Base-by-base conservation (phyloP, 306 rosid species). In the Gillenia trifoliata region DNA sequence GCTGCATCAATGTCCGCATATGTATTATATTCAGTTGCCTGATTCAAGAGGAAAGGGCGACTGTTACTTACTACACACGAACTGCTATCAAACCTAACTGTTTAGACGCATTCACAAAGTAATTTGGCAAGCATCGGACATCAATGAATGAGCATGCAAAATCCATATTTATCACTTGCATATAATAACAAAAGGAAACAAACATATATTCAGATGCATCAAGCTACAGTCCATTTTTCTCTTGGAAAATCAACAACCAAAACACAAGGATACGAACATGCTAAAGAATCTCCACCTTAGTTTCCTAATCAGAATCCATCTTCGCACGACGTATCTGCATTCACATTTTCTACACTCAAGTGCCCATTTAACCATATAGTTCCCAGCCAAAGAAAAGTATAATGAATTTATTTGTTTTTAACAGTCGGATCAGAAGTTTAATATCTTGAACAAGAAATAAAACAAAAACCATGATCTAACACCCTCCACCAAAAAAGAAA, bases 1-100 rank as follows among this genome's bases (percentile, higher is more conserved):
- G 93, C 97, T 70, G 97, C 96, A 73, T 89, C 96, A 75, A 93
- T 91, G 87, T 93, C 97, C 52, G 97, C 89, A 80, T 93, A 93
- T 45, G 98, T 93, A 78, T 93, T 93, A 86, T 30, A 91, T 81
- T 93, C 98, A 79, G 92, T 85, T 71, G 98, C 93, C 97, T 93
- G 96, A 85, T 86, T 80, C 85, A 84, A 81, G 77, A 84, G 74
- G 73, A 79, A 84, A 71, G 77, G 74, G 68, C 38, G 54, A 68
- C 64, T 36, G 79, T 86, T 68, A 83, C 81, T 67, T 45, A 60
- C 64, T 59, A 78, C 61, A 15, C 72, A 71, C 41, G 50, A 49
- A 49, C 22, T 63, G 16, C 29, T 19, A 30, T 40, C 5, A 43
- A 72, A 71, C 40, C 11, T 20, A 50, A 57, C 52, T 11, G 23